Base-by-base conservation (phyloP, 768 basidiomycete species). In the Trametes cinnabarina region DNA sequence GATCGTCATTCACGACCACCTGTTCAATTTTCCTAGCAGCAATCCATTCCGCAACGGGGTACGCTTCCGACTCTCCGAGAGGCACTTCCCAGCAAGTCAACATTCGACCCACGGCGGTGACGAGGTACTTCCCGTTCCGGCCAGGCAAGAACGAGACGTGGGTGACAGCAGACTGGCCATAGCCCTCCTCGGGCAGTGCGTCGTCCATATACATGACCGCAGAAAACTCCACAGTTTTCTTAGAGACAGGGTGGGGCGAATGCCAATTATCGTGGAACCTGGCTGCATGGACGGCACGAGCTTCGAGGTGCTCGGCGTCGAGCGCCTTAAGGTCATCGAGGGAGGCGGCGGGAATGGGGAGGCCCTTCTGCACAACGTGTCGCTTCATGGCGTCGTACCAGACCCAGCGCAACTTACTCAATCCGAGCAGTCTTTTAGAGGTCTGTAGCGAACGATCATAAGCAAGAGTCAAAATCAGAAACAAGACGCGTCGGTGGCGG, bases 1-100 rank as follows among this genome's bases (percentile, higher is more conserved):
- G 60, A 51, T 72, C 71, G 6, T 72, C 65, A 40, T 73, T 73
- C 35, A 68, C 52, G 28, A 69, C 54, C 2, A 73, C 34, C 39
- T 69, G 66, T 30, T 69, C 66, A n/a, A 72, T 64, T 46, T 40
- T 54, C 35, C 26, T 37, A 3, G 43, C 35, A 20, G 66, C 54
- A 14, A 47, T 40, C 61, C 66, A 69, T 46, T 71, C 70, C 37
- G 72, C 72, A 17, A 74, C 60, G 4, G 65, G 61, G 52, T 70
- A 73, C 43, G 70, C 71, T 39, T 68, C 66, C 15, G 69, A 66
- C 26, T 72, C 69, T 17, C 68, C 68, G 2, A 73, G 66, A 9
- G 73, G 72, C 8, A 74, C 60, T 60, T 74, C 73, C 73, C 72
- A 74, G 62, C 72, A 73, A 11, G 66, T 65, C 22, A 74, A 62